Evolutionary conservation across 106 monocot genomes (phyloP).

Genomic region (Dioscorea dumetorum): DNA sequence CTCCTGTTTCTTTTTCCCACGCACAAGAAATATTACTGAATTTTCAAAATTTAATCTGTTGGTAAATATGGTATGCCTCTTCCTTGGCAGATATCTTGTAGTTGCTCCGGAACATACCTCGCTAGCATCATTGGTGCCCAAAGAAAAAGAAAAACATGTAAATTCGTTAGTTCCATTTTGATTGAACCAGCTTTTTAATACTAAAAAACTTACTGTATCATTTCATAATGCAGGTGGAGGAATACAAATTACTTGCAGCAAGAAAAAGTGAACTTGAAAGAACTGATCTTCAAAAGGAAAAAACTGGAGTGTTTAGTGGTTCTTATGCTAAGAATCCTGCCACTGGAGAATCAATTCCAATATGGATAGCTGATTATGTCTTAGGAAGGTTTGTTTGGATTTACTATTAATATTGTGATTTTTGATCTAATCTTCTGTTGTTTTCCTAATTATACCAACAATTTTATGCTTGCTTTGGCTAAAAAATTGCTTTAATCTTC

Average conservation of each 20-base stretch:
- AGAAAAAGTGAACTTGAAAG: slow-evolving; percentile 97
- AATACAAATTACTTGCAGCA: slow-evolving; percentile 64
- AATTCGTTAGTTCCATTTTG: slow-evolving; percentile 11
- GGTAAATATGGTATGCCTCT: neutral
- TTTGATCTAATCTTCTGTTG: too few species aligned
- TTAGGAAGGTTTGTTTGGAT: slow-evolving; percentile 73
- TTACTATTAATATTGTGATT: too few species aligned
- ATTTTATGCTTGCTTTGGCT: too few species aligned
- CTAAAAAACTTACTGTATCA: neutral
- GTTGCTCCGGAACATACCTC: slow-evolving; percentile 79
- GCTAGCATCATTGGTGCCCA: slow-evolving; percentile 50
- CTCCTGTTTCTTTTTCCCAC: neutral
- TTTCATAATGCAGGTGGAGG: slow-evolving; percentile 59
- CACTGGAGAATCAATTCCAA: slow-evolving; percentile 76
- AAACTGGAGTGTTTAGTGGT: slow-evolving; percentile 96
- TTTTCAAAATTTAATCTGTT: neutral
- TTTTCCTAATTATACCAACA: too few species aligned
- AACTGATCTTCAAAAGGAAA: slow-evolving; percentile 99
- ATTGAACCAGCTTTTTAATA: neutral
- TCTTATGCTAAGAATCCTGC: slow-evolving; percentile 91
- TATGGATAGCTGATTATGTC: slow-evolving; percentile 99
- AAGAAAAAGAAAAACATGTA: slow-evolving; percentile 52
- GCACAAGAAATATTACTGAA: neutral
- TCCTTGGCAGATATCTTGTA: slow-evolving; percentile 79
- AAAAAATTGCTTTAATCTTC: too few species aligned